Percentiles rank a stretch among this genome's conserved stretches.
Evolutionary conservation across 1,139 yeast genomes (phyloP).

Genomic region (Kurtzmaniella quercitrusa): DNA sequence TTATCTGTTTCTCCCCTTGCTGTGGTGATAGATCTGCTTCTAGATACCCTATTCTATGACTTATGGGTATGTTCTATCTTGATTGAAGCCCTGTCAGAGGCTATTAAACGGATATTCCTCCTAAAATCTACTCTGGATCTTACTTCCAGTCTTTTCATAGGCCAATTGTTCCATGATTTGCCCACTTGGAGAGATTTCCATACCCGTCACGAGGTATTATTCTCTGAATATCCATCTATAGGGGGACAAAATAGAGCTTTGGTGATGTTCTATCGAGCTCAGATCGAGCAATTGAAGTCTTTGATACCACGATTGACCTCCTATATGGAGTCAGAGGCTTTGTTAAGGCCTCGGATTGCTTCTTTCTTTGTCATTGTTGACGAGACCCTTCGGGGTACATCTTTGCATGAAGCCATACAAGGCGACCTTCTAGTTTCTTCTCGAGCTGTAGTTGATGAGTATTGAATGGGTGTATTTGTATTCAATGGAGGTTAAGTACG

Average conservation of each 20-base stretch:
- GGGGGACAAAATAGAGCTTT: slow-evolving; percentile 5
- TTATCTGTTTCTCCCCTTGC: slow-evolving; percentile 12
- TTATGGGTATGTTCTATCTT: slow-evolving; percentile 33
- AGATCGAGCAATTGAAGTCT: slow-evolving; percentile 9
- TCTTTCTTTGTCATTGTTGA: slow-evolving; percentile 20
- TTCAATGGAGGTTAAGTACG: too few relatives aligned
- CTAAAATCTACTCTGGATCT: slow-evolving; percentile 12
- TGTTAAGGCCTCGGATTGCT: slow-evolving; percentile 12
- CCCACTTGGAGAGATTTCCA: slow-evolving; percentile 24
- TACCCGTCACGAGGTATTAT: slow-evolving; percentile 21
- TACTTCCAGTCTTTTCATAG: not conserved
- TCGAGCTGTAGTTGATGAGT: not conserved
- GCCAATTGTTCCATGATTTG: slow-evolving; percentile 16
- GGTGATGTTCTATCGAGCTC: slow-evolving; percentile 11
- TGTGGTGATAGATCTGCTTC: slow-evolving; percentile 17
- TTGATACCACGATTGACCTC: slow-evolving; percentile 10
- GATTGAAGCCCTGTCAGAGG: slow-evolving; percentile 8
- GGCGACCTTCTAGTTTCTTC: not conserved
- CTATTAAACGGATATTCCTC: slow-evolving; percentile 16
- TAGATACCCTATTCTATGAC: slow-evolving; percentile 39
- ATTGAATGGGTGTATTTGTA: too few relatives aligned
- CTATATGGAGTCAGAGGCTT: slow-evolving; percentile 5
- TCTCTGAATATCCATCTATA: slow-evolving; percentile 4
- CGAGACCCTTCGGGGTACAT: slow-evolving; percentile 15
- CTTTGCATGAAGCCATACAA: slow-evolving; percentile 13